Evolutionary conservation across 129 eudicot genomes (phyloP).

Genomic region (Glebionis coronaria): DNA sequence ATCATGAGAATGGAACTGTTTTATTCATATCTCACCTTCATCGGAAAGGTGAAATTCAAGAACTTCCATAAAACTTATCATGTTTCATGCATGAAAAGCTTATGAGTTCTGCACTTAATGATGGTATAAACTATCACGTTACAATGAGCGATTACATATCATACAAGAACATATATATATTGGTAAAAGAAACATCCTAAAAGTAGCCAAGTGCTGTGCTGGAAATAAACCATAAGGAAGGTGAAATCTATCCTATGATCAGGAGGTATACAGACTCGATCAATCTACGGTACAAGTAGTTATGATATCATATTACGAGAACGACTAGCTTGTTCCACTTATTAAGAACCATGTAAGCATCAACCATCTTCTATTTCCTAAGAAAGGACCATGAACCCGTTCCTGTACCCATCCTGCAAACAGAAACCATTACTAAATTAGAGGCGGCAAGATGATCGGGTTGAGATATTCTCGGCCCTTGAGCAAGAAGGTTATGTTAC

Average conservation of each 20-base stretch:
- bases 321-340: too few species aligned
- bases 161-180: neutral
- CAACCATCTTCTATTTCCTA: slow-evolving; percentile 25
- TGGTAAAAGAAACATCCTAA: neutral
- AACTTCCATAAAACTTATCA: too few species aligned
- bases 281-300: neutral
- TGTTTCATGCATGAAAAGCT: too few species aligned
- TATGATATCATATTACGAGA: neutral
- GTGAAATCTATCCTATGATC: neutral
- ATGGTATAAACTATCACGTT: neutral
- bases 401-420: slow-evolving; percentile 56
- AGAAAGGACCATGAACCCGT: slow-evolving; percentile 90
- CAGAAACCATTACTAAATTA: neutral
- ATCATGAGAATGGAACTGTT: too few species aligned
- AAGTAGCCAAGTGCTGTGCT: neutral
- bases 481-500: slow-evolving; percentile 48
- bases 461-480: neutral
- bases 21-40: too few species aligned
- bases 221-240: neutral
- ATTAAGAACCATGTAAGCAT: neutral
- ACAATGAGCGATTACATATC: neutral
- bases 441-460: too few species aligned
- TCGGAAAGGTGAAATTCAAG: too few species aligned
- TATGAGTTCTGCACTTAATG: too few species aligned
- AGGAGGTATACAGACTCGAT: neutral